Conservation (phyloP, 2,329 filamentous ascomycete species). For the Xylariaceae sp. region DNA sequence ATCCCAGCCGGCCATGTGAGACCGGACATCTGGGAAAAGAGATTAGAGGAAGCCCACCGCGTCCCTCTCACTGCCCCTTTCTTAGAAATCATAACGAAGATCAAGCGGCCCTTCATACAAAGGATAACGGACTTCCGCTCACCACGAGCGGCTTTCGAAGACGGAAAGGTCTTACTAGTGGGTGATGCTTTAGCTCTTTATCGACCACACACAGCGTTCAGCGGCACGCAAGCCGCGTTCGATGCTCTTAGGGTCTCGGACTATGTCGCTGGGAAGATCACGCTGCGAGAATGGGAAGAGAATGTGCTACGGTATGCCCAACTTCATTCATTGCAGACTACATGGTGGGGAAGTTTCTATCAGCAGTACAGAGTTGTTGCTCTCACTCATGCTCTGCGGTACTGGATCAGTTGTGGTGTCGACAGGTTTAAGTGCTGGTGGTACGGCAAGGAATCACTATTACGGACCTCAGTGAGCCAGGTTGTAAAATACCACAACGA, state of each 20-base stretch:
- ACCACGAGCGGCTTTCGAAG: constrained; percentile 12
- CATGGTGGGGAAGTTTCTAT: constrained; percentile 15
- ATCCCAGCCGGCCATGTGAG: constrained; percentile 4
- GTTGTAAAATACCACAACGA: background rate
- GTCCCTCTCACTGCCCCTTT: background rate
- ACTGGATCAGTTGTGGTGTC: constrained; percentile 1
- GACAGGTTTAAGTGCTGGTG: constrained; percentile 6
- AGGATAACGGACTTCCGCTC: constrained; percentile 19
- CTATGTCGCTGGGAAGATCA: constrained; percentile 8
- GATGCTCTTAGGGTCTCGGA: constrained; percentile 25
- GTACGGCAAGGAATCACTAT: background rate
- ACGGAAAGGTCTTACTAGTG: constrained; percentile 16
- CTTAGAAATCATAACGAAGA: constrained; percentile 16
- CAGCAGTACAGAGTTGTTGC: constrained; percentile 2
- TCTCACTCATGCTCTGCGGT: constrained; percentile 2
- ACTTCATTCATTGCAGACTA: constrained; percentile 11
- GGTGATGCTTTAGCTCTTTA: constrained; percentile 14
- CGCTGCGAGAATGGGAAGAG: constrained; percentile 10
- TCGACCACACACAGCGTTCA: constrained; percentile 7
- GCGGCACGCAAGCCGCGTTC: constrained; percentile 13
- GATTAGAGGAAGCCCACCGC: background rate
- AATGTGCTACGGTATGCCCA: constrained; percentile 8
- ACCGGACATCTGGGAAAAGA: constrained; percentile 1
- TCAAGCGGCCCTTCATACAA: constrained; percentile 19
- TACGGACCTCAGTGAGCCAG: background rate